Evolutionary conservation across 2,329 filamentous ascomycete species (phyloP).

Genomic region (Penicillium sp.): DNA sequence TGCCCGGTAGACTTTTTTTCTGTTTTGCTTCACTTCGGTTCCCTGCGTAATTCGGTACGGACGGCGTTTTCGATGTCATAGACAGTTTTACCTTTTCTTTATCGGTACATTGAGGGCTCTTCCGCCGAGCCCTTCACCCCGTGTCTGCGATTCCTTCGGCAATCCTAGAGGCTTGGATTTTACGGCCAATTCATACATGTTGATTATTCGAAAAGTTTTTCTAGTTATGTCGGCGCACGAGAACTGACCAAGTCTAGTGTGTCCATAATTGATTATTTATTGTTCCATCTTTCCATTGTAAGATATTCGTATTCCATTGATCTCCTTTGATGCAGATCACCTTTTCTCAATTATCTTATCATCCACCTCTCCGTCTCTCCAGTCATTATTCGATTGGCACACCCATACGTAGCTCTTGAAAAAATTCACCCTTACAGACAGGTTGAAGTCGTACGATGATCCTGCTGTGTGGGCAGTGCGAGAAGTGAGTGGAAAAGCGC

Average conservation of each 20-base stretch:
- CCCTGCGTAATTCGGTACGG: constrained; percentile 37
- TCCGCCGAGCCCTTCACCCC: constrained; percentile 5
- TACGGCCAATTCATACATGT: constrained; percentile 17
- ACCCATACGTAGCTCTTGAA: constrained; percentile 43
- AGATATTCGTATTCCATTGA: not conserved
- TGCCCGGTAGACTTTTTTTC: constrained; percentile 29
- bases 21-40: constrained; percentile 19
- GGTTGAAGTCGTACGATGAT: constrained; percentile 12
- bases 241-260: constrained; percentile 2
- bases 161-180: constrained; percentile 12
- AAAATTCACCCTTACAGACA: constrained; percentile 41
- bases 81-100: constrained; percentile 32
- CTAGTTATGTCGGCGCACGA: not conserved
- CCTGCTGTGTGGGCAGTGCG: constrained; percentile 7
- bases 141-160: constrained; percentile 5
- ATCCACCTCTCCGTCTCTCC: constrained; percentile 18
- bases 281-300: not conserved
- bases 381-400: constrained; percentile 43
- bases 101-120: constrained; percentile 9
- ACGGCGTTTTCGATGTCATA: constrained; percentile 41
- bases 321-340: not conserved
- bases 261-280: constrained; percentile 7
- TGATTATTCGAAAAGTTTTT: constrained; percentile 20
- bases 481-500: not conserved
- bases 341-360: not conserved